Base-by-base conservation (phyloP, 2,329 filamentous ascomycete species). In the Paraconiothyrium sp. region DNA sequence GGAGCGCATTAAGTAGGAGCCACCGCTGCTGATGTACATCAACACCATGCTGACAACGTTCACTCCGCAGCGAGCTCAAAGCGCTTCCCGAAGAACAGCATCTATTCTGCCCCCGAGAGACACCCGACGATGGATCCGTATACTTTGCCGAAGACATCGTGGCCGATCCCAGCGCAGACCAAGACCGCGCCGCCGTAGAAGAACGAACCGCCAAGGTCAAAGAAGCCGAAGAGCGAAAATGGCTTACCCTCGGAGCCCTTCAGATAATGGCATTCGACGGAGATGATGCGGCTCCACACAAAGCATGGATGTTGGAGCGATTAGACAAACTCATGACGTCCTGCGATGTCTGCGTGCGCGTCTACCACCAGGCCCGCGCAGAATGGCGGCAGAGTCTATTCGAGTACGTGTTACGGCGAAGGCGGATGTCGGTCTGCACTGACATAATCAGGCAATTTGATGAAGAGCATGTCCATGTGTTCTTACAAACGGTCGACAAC, bases 301-400 rank as follows among this genome's bases (percentile, higher is more conserved):
- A 81, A 57, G 70, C 78, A 57, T 79, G 77, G 71, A 69, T 84
- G 30, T 74, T 76, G 52, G 67, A 71, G 9, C 70, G 78, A n/a
- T 70, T 84, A 59, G 70, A 76, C 49, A 65, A 65, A 14, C 79
- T 83, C 62, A 78, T 85, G 69, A 75, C 71, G 39, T 77, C 76
- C 54, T 85, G 83, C 67, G 83, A 84, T 62, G 78, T 84, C 64
- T 85, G 83, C 68, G 78, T 84, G 34, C 78, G 83, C 20, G 77
- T 82, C 30, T 85, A 81, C 60, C 81, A 85, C 67, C 79, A 81
- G 52, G 76, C 77, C 8, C 72, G 82, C 44, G 69, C 70, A 3
- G 76, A 80, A 54, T 76, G 84, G 69, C 77, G 74, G 49, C 70
- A 73, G 16, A 72, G 71, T 20, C 72, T 85, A 32, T 74, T 81